Evolutionary conservation across 768 basidiomycete genomes (phyloP), one percentile per base, ranked within the genome.

Genomic region (Mrakia hoshinonis): DNA sequence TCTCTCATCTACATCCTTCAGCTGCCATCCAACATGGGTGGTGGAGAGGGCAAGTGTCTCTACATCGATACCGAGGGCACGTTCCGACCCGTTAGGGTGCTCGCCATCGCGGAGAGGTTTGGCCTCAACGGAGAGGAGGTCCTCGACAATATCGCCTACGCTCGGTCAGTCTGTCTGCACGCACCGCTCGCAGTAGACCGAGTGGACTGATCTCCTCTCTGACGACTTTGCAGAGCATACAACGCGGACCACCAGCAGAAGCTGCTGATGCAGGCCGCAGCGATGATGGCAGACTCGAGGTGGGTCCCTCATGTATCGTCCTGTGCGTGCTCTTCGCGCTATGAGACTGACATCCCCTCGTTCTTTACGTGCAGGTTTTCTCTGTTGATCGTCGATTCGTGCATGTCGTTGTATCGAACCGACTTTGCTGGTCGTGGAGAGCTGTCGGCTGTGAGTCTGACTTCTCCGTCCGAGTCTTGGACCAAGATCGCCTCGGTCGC

Each of bases 41-140:
- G 96, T 20, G 96, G 96, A 15, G 96, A 99, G 81, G 96, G 96
- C 48, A 99, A 99, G 81, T 97, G 95, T 77, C 82, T 99, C 55
- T 99, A 96, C 80, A 97, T 99, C 81, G 96, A 99, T 79, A 98
- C 96, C 0, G 96, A 99, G 78, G 95, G 95, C 34, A 99, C 96
- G 11, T 99, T 99, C 83, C 92, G 96, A 75, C 96, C 96, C 26
- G 90, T 91, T 51, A 89, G 96, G 67, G 83, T 98, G 55, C 85
- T 98, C 47, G 92, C 95, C 0, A 91, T 94, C 13, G 95, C 96
- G 3, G 94, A 96, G 81, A 84, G 96, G 64, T 94, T 88, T 78
- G 96, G 96, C n/a, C 83, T 99, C 75, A 95, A 92, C 75, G 94
- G 93, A 60, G 95, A 99, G 79, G 95, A 97, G 79, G 96, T 98